phyloP scores from a whole-genome alignment of 306 rosid species.

The Trifolium subterraneum region DNA sequence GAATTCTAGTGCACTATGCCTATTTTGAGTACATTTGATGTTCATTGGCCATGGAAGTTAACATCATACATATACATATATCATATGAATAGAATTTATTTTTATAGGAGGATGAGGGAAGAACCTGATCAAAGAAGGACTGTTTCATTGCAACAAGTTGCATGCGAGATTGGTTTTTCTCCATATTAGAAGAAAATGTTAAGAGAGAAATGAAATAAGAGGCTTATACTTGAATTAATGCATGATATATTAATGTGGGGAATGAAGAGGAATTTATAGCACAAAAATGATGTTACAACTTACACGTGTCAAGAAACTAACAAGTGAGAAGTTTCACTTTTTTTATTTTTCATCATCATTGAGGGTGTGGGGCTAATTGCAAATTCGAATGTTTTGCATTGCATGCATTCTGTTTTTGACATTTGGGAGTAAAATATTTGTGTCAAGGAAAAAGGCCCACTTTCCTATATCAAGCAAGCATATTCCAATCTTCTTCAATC shows the following conservation, averaged over 20 bases:
- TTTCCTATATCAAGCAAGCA: conserved; percentile 15
- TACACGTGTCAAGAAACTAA: conserved; percentile 37
- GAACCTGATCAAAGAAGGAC: conserved; percentile 83
- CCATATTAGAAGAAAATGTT: conserved; percentile 51
- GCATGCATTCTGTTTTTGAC: conserved; percentile 34
- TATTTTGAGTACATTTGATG: not conserved
- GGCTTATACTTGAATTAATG: not conserved
- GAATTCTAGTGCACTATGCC: no score
- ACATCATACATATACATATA: no score
- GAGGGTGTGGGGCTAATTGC: conserved; percentile 4
- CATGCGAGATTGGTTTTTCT: conserved; percentile 53
- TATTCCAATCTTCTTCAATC: conserved; percentile 24
- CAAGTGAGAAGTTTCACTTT: conserved; percentile 30
- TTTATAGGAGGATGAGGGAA: conserved; percentile 3
- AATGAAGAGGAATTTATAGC: conserved; percentile 49
- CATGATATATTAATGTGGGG: conserved; percentile 30
- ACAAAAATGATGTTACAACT: conserved; percentile 35
- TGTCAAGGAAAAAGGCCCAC: conserved; percentile 25
- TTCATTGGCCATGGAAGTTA: no score
- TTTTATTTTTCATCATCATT: conserved; percentile 7
- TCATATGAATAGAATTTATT: no score
- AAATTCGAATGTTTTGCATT: conserved; percentile 38
- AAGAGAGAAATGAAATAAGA: not conserved
- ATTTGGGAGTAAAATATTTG: not conserved
- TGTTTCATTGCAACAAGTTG: conserved; percentile 71